Conservation (phyloP, 768 basidiomycete genomes). For the Amanita jacksonii region DNA sequence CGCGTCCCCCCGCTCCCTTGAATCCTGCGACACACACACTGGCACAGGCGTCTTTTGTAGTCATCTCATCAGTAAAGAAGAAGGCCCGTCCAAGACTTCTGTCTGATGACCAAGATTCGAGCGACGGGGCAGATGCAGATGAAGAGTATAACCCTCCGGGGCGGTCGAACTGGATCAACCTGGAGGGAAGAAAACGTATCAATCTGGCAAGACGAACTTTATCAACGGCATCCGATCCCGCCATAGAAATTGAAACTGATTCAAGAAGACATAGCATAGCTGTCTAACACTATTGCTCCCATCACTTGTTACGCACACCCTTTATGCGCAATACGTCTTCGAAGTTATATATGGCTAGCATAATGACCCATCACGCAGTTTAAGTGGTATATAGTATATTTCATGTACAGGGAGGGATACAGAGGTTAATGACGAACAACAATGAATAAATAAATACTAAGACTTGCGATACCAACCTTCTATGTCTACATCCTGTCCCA, state of each 20-base stretch:
- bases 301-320: not conserved
- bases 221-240: conserved; percentile 17
- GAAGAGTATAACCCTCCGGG: conserved; percentile 41
- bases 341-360: not conserved
- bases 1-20: too few species aligned
- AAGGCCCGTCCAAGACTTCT: conserved; percentile 35
- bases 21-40: too few species aligned
- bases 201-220: conserved; percentile 9
- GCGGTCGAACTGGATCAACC: conserved; percentile 37
- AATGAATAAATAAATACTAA: not conserved
- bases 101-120: conserved; percentile 41
- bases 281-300: conserved; percentile 27
- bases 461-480: conserved; percentile 32
- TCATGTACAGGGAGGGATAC: too few species aligned
- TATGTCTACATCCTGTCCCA: conserved; percentile 52
- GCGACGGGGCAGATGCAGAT: conserved; percentile 66
- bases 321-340: not conserved
- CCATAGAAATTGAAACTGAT: conserved; percentile 37
- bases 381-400: too few species aligned
- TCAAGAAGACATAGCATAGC: conserved; percentile 60
- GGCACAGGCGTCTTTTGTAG: conserved; percentile 24
- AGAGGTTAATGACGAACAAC: too few species aligned
- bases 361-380: conserved; percentile 2
- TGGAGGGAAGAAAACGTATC: conserved; percentile 41
- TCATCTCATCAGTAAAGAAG: conserved; percentile 30